These are phyloP conservation scores for Penicillium cataractarum DNA, from an alignment of 495 filamentous ascomycete species.

Conservation along the genomic window DNA sequence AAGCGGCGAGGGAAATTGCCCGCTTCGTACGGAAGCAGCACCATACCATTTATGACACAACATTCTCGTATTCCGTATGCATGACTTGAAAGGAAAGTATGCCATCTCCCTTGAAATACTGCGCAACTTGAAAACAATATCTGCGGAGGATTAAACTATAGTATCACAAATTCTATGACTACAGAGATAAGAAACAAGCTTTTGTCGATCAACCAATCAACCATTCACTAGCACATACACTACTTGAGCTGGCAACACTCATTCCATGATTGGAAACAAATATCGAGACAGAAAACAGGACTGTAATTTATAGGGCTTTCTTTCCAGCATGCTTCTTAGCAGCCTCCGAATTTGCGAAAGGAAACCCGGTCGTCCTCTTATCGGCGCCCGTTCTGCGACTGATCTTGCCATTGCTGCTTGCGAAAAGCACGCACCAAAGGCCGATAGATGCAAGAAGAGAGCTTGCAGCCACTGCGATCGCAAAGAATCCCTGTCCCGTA, in stretches of 20 bases:
- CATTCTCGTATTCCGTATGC: background rate
- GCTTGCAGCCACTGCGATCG: slow-evolving; percentile 55
- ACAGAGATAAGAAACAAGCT: background rate
- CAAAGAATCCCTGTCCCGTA: slow-evolving; percentile 56
- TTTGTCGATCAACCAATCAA: background rate
- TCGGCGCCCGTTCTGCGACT: slow-evolving; percentile 75
- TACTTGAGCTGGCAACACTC: background rate
- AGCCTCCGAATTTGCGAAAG: slow-evolving; percentile 61
- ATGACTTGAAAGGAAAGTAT: background rate
- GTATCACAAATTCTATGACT: background rate
- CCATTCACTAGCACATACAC: background rate
- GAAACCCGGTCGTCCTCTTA: slow-evolving; percentile 77
- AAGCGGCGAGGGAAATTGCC: slow-evolving; percentile 27
- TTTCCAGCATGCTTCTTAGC: slow-evolving; percentile 58
- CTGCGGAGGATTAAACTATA: background rate
- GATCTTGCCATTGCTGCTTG: slow-evolving; percentile 62
- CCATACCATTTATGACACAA: background rate
- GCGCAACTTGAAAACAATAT: too few species aligned
- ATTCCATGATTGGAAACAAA: background rate
- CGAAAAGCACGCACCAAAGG: slow-evolving; percentile 78
- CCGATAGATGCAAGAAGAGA: slow-evolving; percentile 62
- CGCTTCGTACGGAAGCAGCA: background rate
- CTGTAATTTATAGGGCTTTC: slow-evolving; percentile 27
- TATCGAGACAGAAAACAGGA: too few species aligned
- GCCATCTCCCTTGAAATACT: background rate